Conservation (phyloP, 1,284 basidiomycete species). For the Tetrapyrgos nigripes region DNA sequence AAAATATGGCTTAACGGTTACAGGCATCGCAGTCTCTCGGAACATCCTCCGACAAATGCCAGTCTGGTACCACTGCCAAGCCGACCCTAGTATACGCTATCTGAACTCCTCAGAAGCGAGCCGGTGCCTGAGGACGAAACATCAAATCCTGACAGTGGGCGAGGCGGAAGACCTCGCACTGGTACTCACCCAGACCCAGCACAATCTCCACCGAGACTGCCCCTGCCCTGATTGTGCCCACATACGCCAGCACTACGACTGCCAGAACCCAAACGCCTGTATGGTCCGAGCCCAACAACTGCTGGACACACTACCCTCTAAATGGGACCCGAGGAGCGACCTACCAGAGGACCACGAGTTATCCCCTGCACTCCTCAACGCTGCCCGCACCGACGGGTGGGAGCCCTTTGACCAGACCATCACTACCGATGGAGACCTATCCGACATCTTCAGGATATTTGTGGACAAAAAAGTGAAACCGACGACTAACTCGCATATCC, state of each 20-base stretch:
- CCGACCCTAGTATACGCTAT: background rate
- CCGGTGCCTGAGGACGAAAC: conserved; percentile 9
- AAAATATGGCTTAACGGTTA: conserved; percentile 11
- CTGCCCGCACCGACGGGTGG: conserved; percentile 6
- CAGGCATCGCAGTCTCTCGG: conserved; percentile 7
- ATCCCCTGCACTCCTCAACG: background rate
- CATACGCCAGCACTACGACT: background rate
- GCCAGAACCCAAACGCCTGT: conserved; percentile 15
- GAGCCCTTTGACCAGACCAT: conserved; percentile 13
- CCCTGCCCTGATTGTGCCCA: background rate
- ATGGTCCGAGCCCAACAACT: conserved; percentile 6
- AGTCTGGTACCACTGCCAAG: conserved; percentile 26
- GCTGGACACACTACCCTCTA: conserved; percentile 11
- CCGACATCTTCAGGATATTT: conserved; percentile 24
- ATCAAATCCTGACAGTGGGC: background rate
- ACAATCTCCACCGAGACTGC: conserved; percentile 5
- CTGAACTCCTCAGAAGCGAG: background rate
- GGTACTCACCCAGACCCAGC: background rate
- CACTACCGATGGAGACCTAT: conserved; percentile 8
- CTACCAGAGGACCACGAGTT: conserved; percentile 7
- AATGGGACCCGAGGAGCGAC: conserved; percentile 14
- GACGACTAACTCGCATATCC: background rate
- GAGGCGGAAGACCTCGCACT: background rate
- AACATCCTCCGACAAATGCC: conserved; percentile 22
- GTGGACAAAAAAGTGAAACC: conserved; percentile 1